Evolutionary conservation across 495 filamentous ascomycete species (phyloP).

Genomic region (Penicillium manginii): DNA sequence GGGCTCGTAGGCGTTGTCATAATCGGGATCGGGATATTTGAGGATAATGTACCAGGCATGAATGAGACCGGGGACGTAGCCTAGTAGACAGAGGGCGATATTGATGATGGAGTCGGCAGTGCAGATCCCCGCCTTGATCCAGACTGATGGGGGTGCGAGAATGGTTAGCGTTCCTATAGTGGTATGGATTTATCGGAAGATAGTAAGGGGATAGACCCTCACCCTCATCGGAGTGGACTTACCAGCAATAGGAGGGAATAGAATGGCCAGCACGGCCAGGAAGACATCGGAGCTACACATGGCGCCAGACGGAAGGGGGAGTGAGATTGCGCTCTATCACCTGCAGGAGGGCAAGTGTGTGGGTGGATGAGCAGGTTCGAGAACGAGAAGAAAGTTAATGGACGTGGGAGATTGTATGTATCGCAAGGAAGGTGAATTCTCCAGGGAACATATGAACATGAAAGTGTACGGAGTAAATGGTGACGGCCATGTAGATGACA

Average conservation of each 20-base stretch:
- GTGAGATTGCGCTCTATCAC: conserved; percentile 22
- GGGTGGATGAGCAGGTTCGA: not conserved
- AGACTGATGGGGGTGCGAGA: conserved; percentile 59
- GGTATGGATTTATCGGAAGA: not conserved
- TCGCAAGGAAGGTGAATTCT: too few relatives aligned
- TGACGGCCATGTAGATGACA: too few relatives aligned
- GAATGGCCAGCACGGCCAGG: conserved; percentile 81
- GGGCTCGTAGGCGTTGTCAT: conserved; percentile 61
- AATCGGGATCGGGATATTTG: conserved; percentile 74
- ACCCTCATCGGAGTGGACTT: conserved; percentile 38
- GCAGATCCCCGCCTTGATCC: conserved; percentile 95
- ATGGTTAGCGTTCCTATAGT: conserved; percentile 10
- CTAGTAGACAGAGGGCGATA: conserved; percentile 85
- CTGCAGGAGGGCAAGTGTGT: conserved; percentile 4
- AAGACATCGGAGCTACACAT: conserved; percentile 86
- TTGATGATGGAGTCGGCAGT: conserved; percentile 94
- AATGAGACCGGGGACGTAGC: conserved; percentile 87
- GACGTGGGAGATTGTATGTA: not conserved
- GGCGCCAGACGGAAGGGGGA: conserved; percentile 17
- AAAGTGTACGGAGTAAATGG: not conserved
- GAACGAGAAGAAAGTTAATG: not conserved
- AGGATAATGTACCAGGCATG: conserved; percentile 99
- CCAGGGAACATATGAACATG: not conserved
- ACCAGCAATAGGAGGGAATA: conserved; percentile 95
- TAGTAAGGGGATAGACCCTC: conserved; percentile 4